Percentiles rank a stretch among this genome's conserved stretches.
Evolutionary conservation across 2,329 filamentous ascomycete species (phyloP).

Genomic region (Ceratocystis diversiconidia): DNA sequence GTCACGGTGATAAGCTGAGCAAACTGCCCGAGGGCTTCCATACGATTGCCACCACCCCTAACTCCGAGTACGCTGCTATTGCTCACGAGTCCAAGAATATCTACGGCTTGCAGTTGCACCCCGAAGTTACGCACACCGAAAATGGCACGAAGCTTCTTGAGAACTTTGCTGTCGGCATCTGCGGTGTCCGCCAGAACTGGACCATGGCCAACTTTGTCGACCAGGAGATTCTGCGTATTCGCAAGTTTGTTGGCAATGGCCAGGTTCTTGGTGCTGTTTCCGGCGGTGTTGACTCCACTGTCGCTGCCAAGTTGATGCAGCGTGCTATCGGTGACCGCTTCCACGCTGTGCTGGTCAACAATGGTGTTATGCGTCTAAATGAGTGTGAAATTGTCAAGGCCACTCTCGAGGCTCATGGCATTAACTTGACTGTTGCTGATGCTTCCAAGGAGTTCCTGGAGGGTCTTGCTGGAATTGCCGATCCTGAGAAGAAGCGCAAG

Average conservation of each 20-base stretch:
- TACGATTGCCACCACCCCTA: conserved; percentile 58
- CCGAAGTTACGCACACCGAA: conserved; percentile 61
- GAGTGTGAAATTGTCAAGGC: conserved; percentile 73
- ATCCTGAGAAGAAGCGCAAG: conserved; percentile 79
- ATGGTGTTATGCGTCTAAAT: conserved; percentile 70
- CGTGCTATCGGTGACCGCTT: conserved; percentile 74
- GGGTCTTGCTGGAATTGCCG: conserved; percentile 58
- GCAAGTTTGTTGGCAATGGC: conserved; percentile 65
- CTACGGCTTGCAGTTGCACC: conserved; percentile 81
- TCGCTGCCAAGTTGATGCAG: conserved; percentile 73
- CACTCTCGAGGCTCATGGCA: conserved; percentile 63
- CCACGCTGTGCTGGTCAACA: conserved; percentile 74
- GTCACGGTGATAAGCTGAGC: conserved; percentile 73
- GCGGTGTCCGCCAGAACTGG: conserved; percentile 64
- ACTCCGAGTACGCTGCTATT: conserved; percentile 68
- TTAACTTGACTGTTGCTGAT: conserved; percentile 82
- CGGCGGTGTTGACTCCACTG: conserved; percentile 81
- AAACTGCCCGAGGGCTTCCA: conserved; percentile 59
- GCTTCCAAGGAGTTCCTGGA: conserved; percentile 63
- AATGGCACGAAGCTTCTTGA: conserved; percentile 54
- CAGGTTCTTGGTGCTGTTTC: conserved; percentile 47
- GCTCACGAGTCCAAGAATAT: conserved; percentile 55
- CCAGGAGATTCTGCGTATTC: conserved; percentile 67
- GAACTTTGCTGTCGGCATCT: conserved; percentile 80
- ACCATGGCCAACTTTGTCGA: conserved; percentile 72